Base-by-base conservation (phyloP, 2,329 filamentous ascomycete genomes). In the Xylariaceae sp. region DNA sequence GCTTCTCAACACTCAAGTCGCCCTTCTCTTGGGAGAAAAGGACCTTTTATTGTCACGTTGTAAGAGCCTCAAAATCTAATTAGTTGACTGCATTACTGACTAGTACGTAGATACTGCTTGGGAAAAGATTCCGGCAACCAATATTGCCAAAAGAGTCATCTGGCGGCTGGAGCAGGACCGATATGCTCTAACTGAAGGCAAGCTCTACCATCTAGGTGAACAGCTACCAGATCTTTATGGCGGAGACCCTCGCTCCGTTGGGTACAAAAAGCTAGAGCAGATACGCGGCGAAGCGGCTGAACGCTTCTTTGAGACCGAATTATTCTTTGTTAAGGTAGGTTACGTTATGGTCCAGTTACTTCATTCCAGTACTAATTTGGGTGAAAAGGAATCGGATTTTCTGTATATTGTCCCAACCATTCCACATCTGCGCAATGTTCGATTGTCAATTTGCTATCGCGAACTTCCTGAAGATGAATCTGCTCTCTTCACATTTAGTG, bases 311-410 rank as follows among this genome's bases (percentile, higher is more conserved):
- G 71, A 72, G 16, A 75, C 77, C 58, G 76, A 84, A 54, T 73
- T 84, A 72, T 85, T 85, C 60, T 84, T 85, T 56, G 76, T 85
- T 51, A 84, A 82, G 71, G 79, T 83, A 65, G 50, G 69, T 48
- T 44, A 4, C 3, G 4, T 22, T 22, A 20, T 17, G n/a, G n/a
- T n/a, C n/a, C n/a, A n/a, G n/a, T n/a, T n/a, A n/a, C n/a, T n/a
- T n/a, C n/a, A n/a, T n/a, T n/a, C n/a, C n/a, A n/a, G n/a, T n/a
- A n/a, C n/a, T n/a, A n/a, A n/a, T n/a, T n/a, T n/a, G n/a, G n/a
- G n/a, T n/a, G n/a, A n/a, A n/a, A 52, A 83, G 79, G 69, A 79
- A 42, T 81, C 79, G 22, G 82, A 85, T 54, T 71, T 85, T 47
- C 73, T 85, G 67, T 76, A 70, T 51, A 73, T 77, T 34, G 66